Conservation (phyloP, 306 rosid genomes). For the Quercus ilex region DNA sequence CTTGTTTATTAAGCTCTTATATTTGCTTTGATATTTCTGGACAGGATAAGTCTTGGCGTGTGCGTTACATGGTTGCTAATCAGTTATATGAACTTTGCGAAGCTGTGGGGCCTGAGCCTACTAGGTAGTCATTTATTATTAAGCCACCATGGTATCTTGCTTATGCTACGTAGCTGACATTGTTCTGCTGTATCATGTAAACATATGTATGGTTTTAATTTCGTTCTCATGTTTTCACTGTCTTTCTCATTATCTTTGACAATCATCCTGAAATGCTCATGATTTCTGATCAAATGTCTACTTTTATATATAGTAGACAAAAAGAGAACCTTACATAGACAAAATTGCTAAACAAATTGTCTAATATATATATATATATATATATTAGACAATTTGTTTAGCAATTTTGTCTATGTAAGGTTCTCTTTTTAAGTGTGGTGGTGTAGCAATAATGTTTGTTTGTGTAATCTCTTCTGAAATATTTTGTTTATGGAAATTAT, state of each 20-base stretch:
- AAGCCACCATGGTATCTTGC: conserved; percentile 13
- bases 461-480: neutral
- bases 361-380: no score
- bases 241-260: no score
- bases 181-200: neutral
- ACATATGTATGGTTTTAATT: neutral
- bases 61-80: conserved; percentile 99
- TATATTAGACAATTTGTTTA: no score
- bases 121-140: conserved; percentile 51
- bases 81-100: conserved; percentile 93
- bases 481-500: conserved; percentile 12
- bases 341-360: no score
- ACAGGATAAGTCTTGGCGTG: conserved; percentile 99
- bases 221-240: no score
- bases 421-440: no score
- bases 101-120: conserved; percentile 97
- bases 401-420: no score
- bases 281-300: no score
- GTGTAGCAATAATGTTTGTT: neutral
- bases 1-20: neutral
- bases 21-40: conserved; percentile 18
- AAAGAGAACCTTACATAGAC: no score
- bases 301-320: no score
- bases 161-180: neutral
- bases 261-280: no score